phyloP scores from a whole-genome alignment of 1,284 basidiomycete genomes.

The Trametes sp. region DNA sequence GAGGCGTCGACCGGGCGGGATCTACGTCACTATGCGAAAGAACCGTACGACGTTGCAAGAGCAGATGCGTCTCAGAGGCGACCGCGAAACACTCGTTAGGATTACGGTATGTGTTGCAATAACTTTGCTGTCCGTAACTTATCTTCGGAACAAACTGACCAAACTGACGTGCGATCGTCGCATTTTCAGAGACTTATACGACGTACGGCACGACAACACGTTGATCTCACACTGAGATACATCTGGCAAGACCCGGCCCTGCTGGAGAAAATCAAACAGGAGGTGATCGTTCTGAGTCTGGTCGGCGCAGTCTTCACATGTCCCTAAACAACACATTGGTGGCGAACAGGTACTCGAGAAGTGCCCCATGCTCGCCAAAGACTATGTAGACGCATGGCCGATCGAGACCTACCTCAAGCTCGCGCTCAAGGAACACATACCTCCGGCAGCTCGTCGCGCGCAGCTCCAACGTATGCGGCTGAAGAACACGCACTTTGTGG shows the following conservation, averaged over 20 bases:
- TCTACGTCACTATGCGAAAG: background rate
- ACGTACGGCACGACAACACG: background rate
- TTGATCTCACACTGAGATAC: background rate
- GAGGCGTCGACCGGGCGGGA: background rate
- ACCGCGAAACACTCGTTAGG: background rate
- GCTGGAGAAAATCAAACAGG: background rate
- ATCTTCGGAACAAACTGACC: no score
- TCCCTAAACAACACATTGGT: background rate
- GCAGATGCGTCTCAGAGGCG: background rate
- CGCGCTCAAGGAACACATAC: background rate
- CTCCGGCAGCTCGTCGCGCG: background rate
- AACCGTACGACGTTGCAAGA: background rate
- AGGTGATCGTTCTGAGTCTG: no score
- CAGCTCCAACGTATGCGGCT: background rate
- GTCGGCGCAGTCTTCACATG: no score
- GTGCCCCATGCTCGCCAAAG: background rate
- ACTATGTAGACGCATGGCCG: background rate
- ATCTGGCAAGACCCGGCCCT: background rate
- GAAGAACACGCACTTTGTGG: background rate
- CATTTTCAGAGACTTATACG: background rate
- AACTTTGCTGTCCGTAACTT: background rate
- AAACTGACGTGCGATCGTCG: no score
- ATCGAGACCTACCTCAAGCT: background rate
- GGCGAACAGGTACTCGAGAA: background rate
- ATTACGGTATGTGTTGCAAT: background rate